These are phyloP conservation scores for Rhynchosporium agropyri DNA, from an alignment of 2,329 filamentous ascomycete species.

Conservation along the genomic window DNA sequence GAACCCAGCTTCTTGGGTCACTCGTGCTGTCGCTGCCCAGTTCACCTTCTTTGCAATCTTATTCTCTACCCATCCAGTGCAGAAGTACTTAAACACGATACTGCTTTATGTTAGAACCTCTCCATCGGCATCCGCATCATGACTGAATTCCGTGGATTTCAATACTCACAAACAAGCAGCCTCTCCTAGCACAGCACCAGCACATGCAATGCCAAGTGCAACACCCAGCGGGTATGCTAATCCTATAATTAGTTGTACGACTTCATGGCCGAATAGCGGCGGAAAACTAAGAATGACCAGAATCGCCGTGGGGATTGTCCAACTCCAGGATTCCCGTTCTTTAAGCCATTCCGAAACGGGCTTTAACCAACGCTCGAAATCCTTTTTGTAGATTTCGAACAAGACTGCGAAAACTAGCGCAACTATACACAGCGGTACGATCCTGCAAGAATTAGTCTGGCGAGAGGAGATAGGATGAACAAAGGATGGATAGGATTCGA, in stretches of 20 bases:
- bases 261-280: slow-evolving; percentile 29
- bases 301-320: slow-evolving; percentile 24
- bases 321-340: slow-evolving; percentile 25
- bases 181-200: slow-evolving; percentile 27
- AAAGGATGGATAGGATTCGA: not conserved
- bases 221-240: slow-evolving; percentile 27
- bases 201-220: slow-evolving; percentile 28
- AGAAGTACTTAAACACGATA: slow-evolving; percentile 27
- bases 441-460: slow-evolving; percentile 14
- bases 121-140: not conserved
- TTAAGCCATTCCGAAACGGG: slow-evolving; percentile 27
- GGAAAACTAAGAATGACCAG: slow-evolving; percentile 29
- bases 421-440: slow-evolving; percentile 26
- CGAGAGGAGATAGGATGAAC: not conserved
- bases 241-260: slow-evolving; percentile 28
- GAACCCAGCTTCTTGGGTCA: slow-evolving; percentile 28
- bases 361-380: slow-evolving; percentile 26
- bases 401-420: slow-evolving; percentile 22
- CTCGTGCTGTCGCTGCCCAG: slow-evolving; percentile 28
- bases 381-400: slow-evolving; percentile 28
- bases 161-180: slow-evolving; percentile 28
- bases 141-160: not conserved
- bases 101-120: slow-evolving; percentile 18
- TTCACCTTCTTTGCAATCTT: slow-evolving; percentile 25
- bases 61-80: slow-evolving; percentile 25